phyloP scores from a whole-genome alignment of 352 stramenopile species.

The Thraustotheca clavata region DNA sequence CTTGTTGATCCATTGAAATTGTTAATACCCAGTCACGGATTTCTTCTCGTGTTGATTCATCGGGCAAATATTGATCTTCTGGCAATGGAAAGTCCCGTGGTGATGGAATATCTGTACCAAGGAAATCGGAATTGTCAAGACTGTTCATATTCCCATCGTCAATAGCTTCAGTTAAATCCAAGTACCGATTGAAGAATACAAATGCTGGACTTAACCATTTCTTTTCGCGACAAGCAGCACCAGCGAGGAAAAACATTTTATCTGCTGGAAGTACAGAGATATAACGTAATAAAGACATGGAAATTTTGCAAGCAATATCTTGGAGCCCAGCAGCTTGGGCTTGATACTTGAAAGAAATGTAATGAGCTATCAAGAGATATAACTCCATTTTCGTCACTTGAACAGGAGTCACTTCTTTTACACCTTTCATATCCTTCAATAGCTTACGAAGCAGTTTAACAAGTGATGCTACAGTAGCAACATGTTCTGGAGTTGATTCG shows the following conservation, averaged over 20 bases:
- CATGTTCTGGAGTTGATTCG: slow-evolving; percentile 38
- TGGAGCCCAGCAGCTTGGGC: slow-evolving; percentile 44
- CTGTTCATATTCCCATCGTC: slow-evolving; percentile 77
- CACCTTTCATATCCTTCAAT: slow-evolving; percentile 55
- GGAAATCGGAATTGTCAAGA: slow-evolving; percentile 92
- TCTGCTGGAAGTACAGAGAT: slow-evolving; percentile 82
- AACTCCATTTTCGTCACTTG: slow-evolving; percentile 67
- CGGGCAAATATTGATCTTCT: slow-evolving; percentile 62
- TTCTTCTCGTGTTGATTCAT: slow-evolving; percentile 85
- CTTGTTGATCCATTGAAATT: slow-evolving; percentile 92
- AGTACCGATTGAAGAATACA: slow-evolving; percentile 92
- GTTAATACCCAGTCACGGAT: slow-evolving; percentile 92
- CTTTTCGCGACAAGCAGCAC: slow-evolving; percentile 62
- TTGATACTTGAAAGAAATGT: slow-evolving; percentile 65
- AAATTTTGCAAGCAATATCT: slow-evolving; percentile 68
- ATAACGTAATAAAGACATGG: slow-evolving; percentile 87
- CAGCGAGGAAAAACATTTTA: slow-evolving; percentile 92
- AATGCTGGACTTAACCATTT: slow-evolving; percentile 90
- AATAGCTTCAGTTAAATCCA: slow-evolving; percentile 92
- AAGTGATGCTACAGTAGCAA: slow-evolving; percentile 43
- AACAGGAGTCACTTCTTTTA: slow-evolving; percentile 42
- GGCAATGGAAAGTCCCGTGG: slow-evolving; percentile 69
- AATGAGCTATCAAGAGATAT: slow-evolving; percentile 67
- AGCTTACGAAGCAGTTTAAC: slow-evolving; percentile 57
- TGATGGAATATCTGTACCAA: slow-evolving; percentile 87